Percentiles rank a stretch among this genome's conserved stretches.
Evolutionary conservation across 2,329 filamentous ascomycete genomes (phyloP).

Genomic region (Cladosporium sp.): DNA sequence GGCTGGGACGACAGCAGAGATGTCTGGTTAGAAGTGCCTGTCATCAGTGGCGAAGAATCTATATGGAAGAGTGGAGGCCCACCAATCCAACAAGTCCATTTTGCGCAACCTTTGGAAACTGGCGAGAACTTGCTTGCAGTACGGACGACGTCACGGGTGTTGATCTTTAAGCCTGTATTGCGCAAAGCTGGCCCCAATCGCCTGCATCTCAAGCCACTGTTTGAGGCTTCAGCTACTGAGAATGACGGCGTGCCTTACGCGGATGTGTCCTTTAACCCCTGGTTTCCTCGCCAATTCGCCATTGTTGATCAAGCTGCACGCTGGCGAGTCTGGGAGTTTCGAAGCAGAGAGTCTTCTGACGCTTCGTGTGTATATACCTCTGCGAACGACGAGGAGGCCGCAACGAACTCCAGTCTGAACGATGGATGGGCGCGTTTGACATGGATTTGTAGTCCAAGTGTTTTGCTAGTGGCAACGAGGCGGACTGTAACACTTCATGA

Average conservation of each 20-base stretch:
- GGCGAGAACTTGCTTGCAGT: constrained; percentile 52
- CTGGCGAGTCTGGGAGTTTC: constrained; percentile 70
- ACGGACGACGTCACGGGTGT: constrained; percentile 49
- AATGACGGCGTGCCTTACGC: constrained; percentile 60
- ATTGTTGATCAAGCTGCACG: constrained; percentile 65
- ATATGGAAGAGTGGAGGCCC: constrained; percentile 59
- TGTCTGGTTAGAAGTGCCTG: constrained; percentile 52
- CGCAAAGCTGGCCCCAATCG: constrained; percentile 43
- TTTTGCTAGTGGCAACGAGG: constrained; percentile 57
- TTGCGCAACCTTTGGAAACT: constrained; percentile 49
- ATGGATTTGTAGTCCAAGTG: constrained; percentile 52
- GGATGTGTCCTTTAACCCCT: constrained; percentile 68
- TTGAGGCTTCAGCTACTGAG: constrained; percentile 54
- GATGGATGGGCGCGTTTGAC: constrained; percentile 56
- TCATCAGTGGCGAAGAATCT: constrained; percentile 51
- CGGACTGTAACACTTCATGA: constrained; percentile 40
- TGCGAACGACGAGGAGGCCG: constrained; percentile 34
- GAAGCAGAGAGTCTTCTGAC: constrained; percentile 24
- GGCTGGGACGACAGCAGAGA: constrained; percentile 56
- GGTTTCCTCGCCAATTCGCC: constrained; percentile 61
- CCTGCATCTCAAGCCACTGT: constrained; percentile 54
- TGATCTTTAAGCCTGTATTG: constrained; percentile 51
- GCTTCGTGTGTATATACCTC: constrained; percentile 5
- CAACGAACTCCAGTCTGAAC: constrained; percentile 39
- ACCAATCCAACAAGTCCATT: constrained; percentile 58